A percentile compares a stretch with the other conserved stretches of the same genome.
These are phyloP conservation scores for Fusarium goolgardi DNA, from an alignment of 2,329 filamentous ascomycete species.

Conservation along the genomic window DNA sequence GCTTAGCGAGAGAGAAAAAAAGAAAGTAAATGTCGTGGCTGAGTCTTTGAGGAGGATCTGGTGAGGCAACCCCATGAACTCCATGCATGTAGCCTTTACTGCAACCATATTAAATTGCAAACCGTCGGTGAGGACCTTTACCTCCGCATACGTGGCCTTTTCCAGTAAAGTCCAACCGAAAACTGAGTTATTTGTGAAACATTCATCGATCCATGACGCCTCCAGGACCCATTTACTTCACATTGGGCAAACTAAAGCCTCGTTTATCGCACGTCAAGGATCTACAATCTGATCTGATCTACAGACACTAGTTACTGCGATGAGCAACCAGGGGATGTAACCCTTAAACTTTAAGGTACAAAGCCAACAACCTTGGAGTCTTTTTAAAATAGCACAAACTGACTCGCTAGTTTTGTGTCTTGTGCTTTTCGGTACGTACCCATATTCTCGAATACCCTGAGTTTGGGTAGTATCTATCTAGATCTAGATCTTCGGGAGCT, in stretches of 20 bases:
- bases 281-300: constrained; percentile 2
- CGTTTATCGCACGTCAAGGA: constrained; percentile 6
- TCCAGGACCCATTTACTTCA: neutral
- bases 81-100: neutral
- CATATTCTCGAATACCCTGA: neutral
- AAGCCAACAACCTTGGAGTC: neutral
- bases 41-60: neutral
- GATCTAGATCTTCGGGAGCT: constrained; percentile 8
- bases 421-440: neutral
- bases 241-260: neutral
- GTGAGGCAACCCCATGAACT: neutral
- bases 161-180: neutral
- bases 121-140: neutral
- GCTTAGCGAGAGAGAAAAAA: neutral
- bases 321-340: neutral
- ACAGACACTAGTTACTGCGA: neutral
- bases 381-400: neutral
- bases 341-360: neutral
- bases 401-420: neutral
- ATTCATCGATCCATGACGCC: constrained; percentile 5
- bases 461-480: neutral
- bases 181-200: neutral
- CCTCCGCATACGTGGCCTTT: neutral
- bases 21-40: neutral
- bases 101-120: neutral